Evolutionary conservation across 805 yeast genomes (phyloP).

Genomic region (Starmerella stellata): DNA sequence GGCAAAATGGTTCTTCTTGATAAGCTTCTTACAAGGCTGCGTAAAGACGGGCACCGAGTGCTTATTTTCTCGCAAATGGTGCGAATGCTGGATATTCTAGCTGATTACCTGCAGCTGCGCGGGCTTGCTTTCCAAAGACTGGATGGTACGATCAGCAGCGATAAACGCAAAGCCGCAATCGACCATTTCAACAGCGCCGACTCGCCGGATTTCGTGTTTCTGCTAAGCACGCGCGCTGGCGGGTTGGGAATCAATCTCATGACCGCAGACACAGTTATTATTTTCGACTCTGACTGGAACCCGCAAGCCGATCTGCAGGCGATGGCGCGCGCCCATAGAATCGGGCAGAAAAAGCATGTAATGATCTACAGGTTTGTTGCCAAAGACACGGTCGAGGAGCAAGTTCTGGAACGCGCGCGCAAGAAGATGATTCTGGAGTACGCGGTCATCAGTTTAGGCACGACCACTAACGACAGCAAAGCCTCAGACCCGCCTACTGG

Average conservation of each 20-base stretch:
- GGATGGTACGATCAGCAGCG: slow-evolving; percentile 92
- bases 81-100: slow-evolving; percentile 80
- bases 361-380: slow-evolving; percentile 95
- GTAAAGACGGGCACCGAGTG: slow-evolving; percentile 90
- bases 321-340: slow-evolving; percentile 98
- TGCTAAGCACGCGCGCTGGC: slow-evolving; percentile 93
- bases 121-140: slow-evolving; percentile 80
- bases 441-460: slow-evolving; percentile 91
- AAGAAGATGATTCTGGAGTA: slow-evolving; percentile 96
- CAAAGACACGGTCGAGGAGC: slow-evolving; percentile 95
- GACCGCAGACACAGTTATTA: slow-evolving; percentile 98
- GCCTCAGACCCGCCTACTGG: slow-evolving; percentile 36
- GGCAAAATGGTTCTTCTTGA: slow-evolving; percentile 96
- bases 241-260: slow-evolving; percentile 94
- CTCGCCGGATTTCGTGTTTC: slow-evolving; percentile 76
- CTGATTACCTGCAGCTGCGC: slow-evolving; percentile 76
- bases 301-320: slow-evolving; percentile 99
- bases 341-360: slow-evolving; percentile 97
- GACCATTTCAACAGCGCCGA: slow-evolving; percentile 93
- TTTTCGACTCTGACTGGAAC: slow-evolving; percentile 97
- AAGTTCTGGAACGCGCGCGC: slow-evolving; percentile 88
- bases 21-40: slow-evolving; percentile 63
- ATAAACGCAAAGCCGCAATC: slow-evolving; percentile 82
- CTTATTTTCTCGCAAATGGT: slow-evolving; percentile 96
- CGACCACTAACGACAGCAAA: slow-evolving; percentile 57